Conservation (phyloP, 345 rosid genomes). For the Gossypium raimondii region DNA sequence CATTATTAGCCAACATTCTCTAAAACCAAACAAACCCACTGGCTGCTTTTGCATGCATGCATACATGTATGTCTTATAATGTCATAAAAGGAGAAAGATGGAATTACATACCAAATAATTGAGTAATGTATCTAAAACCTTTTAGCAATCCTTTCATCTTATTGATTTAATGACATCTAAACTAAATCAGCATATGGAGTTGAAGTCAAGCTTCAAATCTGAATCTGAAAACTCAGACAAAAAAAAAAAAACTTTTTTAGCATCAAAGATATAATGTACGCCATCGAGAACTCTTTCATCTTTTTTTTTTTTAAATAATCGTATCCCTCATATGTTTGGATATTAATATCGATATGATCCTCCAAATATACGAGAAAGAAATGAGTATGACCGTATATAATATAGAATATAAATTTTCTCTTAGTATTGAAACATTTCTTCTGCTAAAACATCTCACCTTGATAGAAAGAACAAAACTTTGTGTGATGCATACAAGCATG, state of each 20-base stretch:
- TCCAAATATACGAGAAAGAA: background rate
- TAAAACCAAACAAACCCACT: background rate
- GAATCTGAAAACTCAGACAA: background rate
- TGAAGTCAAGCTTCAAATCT: constrained; percentile 6
- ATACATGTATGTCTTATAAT: no score
- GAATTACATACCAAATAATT: constrained; percentile 53
- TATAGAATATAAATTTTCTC: background rate
- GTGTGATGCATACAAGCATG: background rate
- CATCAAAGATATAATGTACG: background rate
- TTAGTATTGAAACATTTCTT: background rate
- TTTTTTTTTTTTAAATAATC: background rate
- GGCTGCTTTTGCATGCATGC: background rate
- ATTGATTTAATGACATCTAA: constrained; percentile 40
- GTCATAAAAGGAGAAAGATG: background rate
- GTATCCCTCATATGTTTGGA: background rate
- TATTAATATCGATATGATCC: background rate
- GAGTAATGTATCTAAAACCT: constrained; percentile 69
- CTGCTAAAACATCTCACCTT: constrained; percentile 1
- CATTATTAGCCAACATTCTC: background rate
- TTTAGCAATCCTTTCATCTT: constrained; percentile 78
- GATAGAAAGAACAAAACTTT: background rate
- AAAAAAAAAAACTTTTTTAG: background rate
- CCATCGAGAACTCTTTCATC: no score
- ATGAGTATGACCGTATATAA: background rate
- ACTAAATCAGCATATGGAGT: background rate